These are phyloP conservation scores for Panaeolus cyanescens DNA, from an alignment of 768 basidiomycete genomes.

Conservation along the genomic window DNA sequence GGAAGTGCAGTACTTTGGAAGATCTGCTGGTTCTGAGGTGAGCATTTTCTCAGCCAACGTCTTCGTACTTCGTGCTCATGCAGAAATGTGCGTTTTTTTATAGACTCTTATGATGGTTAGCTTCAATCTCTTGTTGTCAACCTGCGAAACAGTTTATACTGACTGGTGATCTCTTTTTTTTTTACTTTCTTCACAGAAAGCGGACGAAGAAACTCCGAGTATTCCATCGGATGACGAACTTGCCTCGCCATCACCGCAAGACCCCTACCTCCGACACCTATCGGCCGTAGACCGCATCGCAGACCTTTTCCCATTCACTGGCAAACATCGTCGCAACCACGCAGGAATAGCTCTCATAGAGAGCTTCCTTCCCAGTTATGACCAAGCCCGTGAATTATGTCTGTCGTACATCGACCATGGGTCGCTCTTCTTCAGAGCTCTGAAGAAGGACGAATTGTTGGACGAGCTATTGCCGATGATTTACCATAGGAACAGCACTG, in stretches of 20 bases:
- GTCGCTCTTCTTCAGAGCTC: conserved; percentile 50
- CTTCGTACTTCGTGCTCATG: neutral
- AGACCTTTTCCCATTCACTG: conserved; percentile 43
- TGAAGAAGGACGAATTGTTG: conserved; percentile 49
- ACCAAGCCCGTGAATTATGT: conserved; percentile 40
- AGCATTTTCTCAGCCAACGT: conserved; percentile 8
- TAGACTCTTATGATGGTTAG: conserved; percentile 46
- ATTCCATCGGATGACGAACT: conserved; percentile 20
- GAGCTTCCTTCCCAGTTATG: conserved; percentile 44
- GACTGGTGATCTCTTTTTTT: neutral
- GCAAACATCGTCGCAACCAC: conserved; percentile 28
- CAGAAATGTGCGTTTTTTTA: neutral
- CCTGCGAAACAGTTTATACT: no score
- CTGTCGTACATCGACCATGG: conserved; percentile 48
- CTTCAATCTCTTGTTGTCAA: neutral
- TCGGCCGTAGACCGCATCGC: conserved; percentile 33
- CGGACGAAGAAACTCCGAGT: conserved; percentile 28
- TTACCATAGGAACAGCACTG: conserved; percentile 32
- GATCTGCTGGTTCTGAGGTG: conserved; percentile 66
- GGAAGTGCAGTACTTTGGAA: conserved; percentile 64
- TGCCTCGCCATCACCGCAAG: conserved; percentile 21
- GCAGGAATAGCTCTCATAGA: conserved; percentile 35
- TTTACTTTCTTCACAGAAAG: conserved; percentile 25
- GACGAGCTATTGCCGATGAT: conserved; percentile 39
- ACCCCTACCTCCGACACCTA: neutral